Conservation (phyloP, 1,139 yeast species). For the Yamadazyma blattariae region DNA sequence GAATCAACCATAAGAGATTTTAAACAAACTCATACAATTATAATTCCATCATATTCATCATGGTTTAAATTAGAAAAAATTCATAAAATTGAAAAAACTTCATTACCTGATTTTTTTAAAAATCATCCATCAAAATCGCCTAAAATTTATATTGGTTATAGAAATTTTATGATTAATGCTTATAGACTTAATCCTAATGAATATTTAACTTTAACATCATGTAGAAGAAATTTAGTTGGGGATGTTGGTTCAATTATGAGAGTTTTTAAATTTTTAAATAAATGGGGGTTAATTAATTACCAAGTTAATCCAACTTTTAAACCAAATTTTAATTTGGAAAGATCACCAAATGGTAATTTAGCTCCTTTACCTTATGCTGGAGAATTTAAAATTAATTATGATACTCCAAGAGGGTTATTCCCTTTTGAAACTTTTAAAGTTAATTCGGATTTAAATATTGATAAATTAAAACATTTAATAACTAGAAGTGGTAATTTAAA, state of each 20-base stretch:
- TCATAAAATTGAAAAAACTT: conserved; percentile 61
- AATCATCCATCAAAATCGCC: conserved; percentile 84
- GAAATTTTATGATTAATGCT: conserved; percentile 92
- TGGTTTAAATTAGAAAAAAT: conserved; percentile 84
- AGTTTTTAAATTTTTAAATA: conserved; percentile 81
- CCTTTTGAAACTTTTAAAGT: conserved; percentile 82
- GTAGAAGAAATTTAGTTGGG: conserved; percentile 91
- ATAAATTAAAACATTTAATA: conserved; percentile 53
- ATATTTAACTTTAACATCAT: conserved; percentile 88
- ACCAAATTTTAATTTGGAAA: conserved; percentile 64
- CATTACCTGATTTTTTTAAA: conserved; percentile 89
- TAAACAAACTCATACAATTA: conserved; percentile 79
- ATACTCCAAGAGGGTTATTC: conserved; percentile 91
- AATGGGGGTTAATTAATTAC: conserved; percentile 96
- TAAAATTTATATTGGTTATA: conserved; percentile 76
- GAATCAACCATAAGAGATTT: conserved; percentile 14
- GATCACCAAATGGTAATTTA: conserved; percentile 45
- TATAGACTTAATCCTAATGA: conserved; percentile 92
- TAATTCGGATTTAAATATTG: conserved; percentile 55
- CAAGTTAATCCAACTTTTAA: conserved; percentile 74
- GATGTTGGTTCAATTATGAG: conserved; percentile 94
- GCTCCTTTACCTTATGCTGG: conserved; percentile 63
- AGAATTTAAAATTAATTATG: conserved; percentile 67
- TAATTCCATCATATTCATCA: conserved; percentile 89
- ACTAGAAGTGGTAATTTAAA: conserved; percentile 1